Base-by-base conservation (phyloP, 2,329 filamentous ascomycete species). In the Penicillium brevicompactum region DNA sequence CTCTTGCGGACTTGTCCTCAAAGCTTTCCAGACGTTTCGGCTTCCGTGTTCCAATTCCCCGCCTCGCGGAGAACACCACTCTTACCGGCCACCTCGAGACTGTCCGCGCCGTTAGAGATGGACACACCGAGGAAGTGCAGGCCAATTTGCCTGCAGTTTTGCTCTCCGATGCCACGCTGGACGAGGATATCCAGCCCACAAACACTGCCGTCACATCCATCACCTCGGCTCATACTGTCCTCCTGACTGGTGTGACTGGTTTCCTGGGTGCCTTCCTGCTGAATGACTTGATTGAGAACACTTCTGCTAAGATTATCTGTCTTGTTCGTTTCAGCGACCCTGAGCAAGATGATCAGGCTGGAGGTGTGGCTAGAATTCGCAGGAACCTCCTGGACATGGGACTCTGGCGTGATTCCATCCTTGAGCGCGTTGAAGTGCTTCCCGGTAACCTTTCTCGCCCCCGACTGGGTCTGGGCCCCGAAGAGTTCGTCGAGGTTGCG, bases 311-410 rank as follows among this genome's bases (percentile, higher is more conserved):
- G 7, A 85, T 92, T 21, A 78, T 90, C 46, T 92, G 89, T 66
- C 80, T 92, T 13, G 88, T 92, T 1, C 87, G 89, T 49, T 90
- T 90, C 66, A 83, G 80, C 1, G 87, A 91, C 56, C 87, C 88
- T 0, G 79, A 82, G 4, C 81, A 85, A 32, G 84, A 87, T 18
- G 85, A 87, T 60, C 77, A 82, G 13, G 82, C 88, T 3, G 84
- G 83, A 1, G 88, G 87, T 61, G 85, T 91, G 67, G 87, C 89
- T 3, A 82, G 89, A 57, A 81, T 93, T 56, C 86, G 90, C 32
- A 85, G 85, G 67, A 91, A 92, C 65, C 76, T 92, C 18, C 82
- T 92, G n/a, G 89, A 91, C 61, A 77, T 91, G 16, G 89, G 89
- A 1, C 77, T 92, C 1, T 93, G 90, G 90, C 81, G 84, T 49